These are phyloP conservation scores for carrot (Daucus carota) DNA, from an alignment of 129 eudicot genomes.

Conservation along the genomic window DH1_v3.0 NC_030382.2:40017501-40018000, in stretches of 20 bases:
- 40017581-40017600: not conserved
- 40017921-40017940: slow-evolving; percentile 55
- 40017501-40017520: too few species aligned
- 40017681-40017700: slow-evolving; percentile 35
- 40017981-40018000: slow-evolving; percentile 56
- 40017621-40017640: not conserved
- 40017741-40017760: slow-evolving; percentile 81
- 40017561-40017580: too few species aligned
- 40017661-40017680: too few species aligned
- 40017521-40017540: not conserved
- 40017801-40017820: slow-evolving; percentile 6
- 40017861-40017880: slow-evolving; percentile 34
- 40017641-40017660: not conserved
- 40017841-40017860: not conserved
- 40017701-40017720: slow-evolving; percentile 94
- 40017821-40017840: not conserved
- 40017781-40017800: slow-evolving; percentile 67
- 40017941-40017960: slow-evolving; percentile 42
- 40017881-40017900: slow-evolving; percentile 56
- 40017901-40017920: slow-evolving; percentile 52
- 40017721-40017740: slow-evolving; percentile 84
- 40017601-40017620: not conserved
- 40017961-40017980: slow-evolving; percentile 84
- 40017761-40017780: slow-evolving; percentile 75
- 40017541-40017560: not conserved